Base-by-base conservation (phyloP, 2,329 filamentous ascomycete genomes). In the Alternaria arborescens region DNA sequence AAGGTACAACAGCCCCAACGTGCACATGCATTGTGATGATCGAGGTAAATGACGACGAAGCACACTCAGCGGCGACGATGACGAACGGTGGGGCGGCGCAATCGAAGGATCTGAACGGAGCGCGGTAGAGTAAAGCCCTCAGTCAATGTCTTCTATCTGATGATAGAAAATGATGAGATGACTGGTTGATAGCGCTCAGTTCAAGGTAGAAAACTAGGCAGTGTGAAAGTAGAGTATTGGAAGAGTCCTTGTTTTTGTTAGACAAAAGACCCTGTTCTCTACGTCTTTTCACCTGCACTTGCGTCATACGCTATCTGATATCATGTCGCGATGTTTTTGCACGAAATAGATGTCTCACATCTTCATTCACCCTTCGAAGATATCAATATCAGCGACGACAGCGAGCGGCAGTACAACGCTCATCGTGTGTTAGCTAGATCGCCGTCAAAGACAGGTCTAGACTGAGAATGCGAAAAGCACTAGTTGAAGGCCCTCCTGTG, bases 21-120 rank as follows among this genome's bases (percentile, higher is more conserved):
- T 58, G 55, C 16, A 54, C 48, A 14, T 58, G 55, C 26, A 18
- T 50, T 18, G 46, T 38, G 12, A 36, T 20, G 16, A n/a, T 50
- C 14, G 32, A 50, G 20, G 46, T 50, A 24, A 10, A 50, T 1
- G 46, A 50, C 8, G 32, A 36, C 10, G 32, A 36, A 18, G 46
- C 16, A 32, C 22, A 50, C 30, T 20, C 5, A n/a, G 30, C 12
- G 20, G 24, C 1, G 20, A n/a, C 20, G 22, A 50, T 5, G 30
- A 50, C 6, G 14, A 50, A 38, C 5, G 46, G 20, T 8, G 30
- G 8, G 30, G 8, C 14, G 10, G 20, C 30, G 46, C 32, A 16
- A 24, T 20, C 20, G 20, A 34, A 11, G 30, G 30, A 22, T 30
- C 12, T 10, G 30, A 16, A 24, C 20, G 30, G 18, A 11, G 16